Evolutionary conservation across 345 rosid species (phyloP).

Genomic region (Viola odorata): DNA sequence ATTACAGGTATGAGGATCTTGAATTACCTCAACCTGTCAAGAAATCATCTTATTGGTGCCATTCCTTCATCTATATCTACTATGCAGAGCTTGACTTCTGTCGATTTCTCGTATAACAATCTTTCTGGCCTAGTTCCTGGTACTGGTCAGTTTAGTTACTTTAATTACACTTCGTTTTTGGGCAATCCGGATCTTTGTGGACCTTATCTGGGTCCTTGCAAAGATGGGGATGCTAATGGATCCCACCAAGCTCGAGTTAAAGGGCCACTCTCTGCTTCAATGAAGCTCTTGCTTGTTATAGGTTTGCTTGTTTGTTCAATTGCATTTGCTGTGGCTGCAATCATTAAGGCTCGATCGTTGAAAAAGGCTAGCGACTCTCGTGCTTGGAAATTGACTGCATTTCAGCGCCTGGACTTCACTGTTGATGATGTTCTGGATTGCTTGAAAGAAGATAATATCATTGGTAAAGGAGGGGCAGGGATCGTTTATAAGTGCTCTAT

Average conservation of each 20-base stretch:
- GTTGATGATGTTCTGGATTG: conserved; percentile 76
- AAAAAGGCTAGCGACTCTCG: conserved; percentile 79
- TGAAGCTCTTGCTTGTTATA: conserved; percentile 75
- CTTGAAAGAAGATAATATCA: conserved; percentile 84
- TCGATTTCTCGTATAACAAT: conserved; percentile 86
- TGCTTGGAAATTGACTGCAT: conserved; percentile 91
- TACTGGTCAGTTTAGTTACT: conserved; percentile 83
- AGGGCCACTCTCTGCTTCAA: conserved; percentile 64
- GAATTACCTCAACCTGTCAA: conserved; percentile 77
- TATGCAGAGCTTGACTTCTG: conserved; percentile 90
- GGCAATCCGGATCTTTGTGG: conserved; percentile 83
- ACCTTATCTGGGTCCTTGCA: conserved; percentile 78
- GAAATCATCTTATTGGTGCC: conserved; percentile 64
- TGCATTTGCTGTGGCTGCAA: conserved; percentile 74
- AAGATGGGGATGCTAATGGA: conserved; percentile 48
- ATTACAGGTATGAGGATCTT: conserved; percentile 72
- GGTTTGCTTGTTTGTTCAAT: conserved; percentile 81
- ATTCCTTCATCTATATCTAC: conserved; percentile 66
- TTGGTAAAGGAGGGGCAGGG: conserved; percentile 95
- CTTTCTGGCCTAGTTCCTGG: conserved; percentile 89
- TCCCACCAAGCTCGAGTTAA: conserved; percentile 47
- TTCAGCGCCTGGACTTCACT: conserved; percentile 84
- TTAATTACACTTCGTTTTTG: conserved; percentile 79
- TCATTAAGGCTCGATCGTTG: conserved; percentile 71
- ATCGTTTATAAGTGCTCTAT: conserved; percentile 74